These are phyloP conservation scores for Eutypa lata DNA, from an alignment of 2,329 filamentous ascomycete species.

Conservation along the genomic window DNA sequence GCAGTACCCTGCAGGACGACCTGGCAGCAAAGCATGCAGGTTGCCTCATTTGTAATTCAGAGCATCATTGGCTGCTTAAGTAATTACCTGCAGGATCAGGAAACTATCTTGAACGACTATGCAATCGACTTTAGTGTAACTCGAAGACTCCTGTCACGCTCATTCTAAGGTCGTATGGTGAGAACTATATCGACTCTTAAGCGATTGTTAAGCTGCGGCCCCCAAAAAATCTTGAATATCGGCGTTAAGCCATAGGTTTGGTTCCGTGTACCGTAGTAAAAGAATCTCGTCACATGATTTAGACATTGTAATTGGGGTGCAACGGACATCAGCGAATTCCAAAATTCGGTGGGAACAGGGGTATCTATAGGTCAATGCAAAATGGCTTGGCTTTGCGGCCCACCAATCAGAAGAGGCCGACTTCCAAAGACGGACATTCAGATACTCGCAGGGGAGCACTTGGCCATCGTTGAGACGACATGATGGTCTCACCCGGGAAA, in stretches of 20 bases:
- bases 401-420: neutral
- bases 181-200: no score
- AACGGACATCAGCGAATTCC: neutral
- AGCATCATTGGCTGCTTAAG: neutral
- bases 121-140: no score
- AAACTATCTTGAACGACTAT: no score
- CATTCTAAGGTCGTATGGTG: constrained; percentile 2
- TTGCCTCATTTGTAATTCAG: neutral
- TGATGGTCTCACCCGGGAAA: constrained; percentile 1
- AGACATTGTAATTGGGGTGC: neutral
- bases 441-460: constrained; percentile 1
- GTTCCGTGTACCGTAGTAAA: neutral
- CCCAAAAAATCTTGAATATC: neutral
- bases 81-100: no score
- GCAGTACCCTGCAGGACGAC: neutral
- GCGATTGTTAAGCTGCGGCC: no score
- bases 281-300: constrained; percentile 1
- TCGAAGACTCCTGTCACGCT: neutral
- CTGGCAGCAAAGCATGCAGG: neutral
- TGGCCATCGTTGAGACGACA: constrained; percentile 1
- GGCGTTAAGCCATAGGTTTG: neutral
- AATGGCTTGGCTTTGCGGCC: neutral
- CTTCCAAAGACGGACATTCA: neutral
- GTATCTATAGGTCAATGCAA: neutral
- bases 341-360: constrained; percentile 1